Percentiles rank a stretch among this genome's conserved stretches.
These are phyloP conservation scores for Thraustotheca clavata DNA, from an alignment of 352 stramenopile genomes.

Conservation along the genomic window DNA sequence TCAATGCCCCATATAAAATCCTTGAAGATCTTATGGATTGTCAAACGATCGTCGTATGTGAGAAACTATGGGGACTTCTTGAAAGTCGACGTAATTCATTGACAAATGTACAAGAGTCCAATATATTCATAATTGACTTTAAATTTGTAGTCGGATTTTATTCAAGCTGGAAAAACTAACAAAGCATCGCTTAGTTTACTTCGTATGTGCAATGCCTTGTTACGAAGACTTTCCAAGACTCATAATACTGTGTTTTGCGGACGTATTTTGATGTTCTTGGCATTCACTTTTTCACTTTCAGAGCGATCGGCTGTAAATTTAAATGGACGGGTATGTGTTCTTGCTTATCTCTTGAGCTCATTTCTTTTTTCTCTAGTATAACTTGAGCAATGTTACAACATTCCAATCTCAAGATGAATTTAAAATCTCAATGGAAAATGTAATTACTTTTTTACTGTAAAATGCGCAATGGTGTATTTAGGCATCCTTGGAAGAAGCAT, in stretches of 20 bases:
- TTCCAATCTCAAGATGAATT: conserved; percentile 79
- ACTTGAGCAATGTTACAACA: conserved; percentile 64
- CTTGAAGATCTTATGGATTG: conserved; percentile 82
- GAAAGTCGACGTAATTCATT: conserved; percentile 69
- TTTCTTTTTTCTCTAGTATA: conserved; percentile 30
- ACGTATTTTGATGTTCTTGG: conserved; percentile 81
- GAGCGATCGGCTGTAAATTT: conserved; percentile 81
- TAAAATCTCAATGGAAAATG: conserved; percentile 27
- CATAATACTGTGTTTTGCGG: conserved; percentile 87
- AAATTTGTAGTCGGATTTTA: conserved; percentile 48
- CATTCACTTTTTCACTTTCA: conserved; percentile 75
- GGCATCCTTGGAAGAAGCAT: conserved; percentile 23
- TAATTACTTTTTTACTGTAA: too few species aligned
- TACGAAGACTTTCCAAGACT: conserved; percentile 79
- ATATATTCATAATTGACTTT: neutral
- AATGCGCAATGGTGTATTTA: too few species aligned
- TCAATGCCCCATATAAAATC: conserved; percentile 74
- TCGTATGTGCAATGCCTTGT: conserved; percentile 74
- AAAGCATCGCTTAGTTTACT: conserved; percentile 72
- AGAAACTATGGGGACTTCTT: conserved; percentile 76
- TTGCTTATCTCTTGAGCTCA: neutral
- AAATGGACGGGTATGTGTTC: conserved; percentile 41
- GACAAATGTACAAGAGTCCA: conserved; percentile 29
- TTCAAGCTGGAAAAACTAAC: conserved; percentile 47
- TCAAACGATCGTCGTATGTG: conserved; percentile 78